Evolutionary conservation across 495 filamentous ascomycete species (phyloP).

Genomic region (Achaetomiella virescens): DNA sequence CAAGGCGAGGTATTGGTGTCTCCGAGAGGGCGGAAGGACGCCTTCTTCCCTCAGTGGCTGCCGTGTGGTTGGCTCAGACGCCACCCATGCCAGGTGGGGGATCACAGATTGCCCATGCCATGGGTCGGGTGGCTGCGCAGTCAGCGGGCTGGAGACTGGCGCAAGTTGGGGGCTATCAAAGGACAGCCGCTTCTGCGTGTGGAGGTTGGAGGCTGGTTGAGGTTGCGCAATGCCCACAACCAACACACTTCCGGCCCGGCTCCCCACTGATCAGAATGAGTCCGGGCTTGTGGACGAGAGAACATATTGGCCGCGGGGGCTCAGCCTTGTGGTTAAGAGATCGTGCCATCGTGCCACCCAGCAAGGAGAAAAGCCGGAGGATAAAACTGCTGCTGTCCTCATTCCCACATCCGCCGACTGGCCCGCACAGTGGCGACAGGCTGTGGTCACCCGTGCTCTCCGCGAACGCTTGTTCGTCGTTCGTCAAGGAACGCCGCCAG

Average conservation of each 20-base stretch:
- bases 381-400: not conserved
- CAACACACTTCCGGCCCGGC: too few relatives aligned
- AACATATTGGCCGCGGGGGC: not conserved
- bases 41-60: slow-evolving; percentile 22
- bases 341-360: not conserved
- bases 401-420: not conserved
- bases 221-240: too few relatives aligned
- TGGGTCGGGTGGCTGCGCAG: not conserved
- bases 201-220: too few relatives aligned
- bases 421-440: not conserved
- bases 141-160: slow-evolving; percentile 5
- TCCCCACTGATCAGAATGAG: not conserved
- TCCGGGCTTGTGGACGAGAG: too few relatives aligned
- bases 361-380: not conserved
- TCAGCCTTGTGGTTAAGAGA: slow-evolving; percentile 3
- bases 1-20: slow-evolving; percentile 2
- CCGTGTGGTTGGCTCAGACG: slow-evolving; percentile 25
- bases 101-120: not conserved
- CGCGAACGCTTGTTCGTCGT: not conserved
- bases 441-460: not conserved
- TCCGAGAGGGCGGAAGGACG: slow-evolving; percentile 3
- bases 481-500: slow-evolving; percentile 1
- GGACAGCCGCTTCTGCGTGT: not conserved
- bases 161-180: not conserved
- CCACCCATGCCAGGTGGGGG: slow-evolving; percentile 3